Evolutionary conservation across 192 early-diverging fungal species (phyloP).

Genomic region (Gigaspora rosea): DNA sequence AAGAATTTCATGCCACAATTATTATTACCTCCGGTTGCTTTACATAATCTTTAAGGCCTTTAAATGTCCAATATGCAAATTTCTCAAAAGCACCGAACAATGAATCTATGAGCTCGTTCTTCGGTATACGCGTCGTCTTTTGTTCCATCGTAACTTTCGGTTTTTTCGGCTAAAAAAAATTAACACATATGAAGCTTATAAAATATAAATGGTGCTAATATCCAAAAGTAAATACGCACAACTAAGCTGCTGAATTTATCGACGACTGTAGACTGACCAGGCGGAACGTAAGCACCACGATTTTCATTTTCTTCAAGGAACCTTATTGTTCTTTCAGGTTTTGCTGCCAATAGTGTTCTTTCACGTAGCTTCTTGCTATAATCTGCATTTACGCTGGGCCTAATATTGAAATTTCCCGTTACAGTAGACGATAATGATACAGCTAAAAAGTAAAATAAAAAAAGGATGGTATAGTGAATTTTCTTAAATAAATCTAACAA

Average conservation of each 20-base stretch:
- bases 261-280: conserved; percentile 36
- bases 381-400: background rate
- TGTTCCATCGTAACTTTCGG: conserved; percentile 56
- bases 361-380: conserved; percentile 23
- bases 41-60: conserved; percentile 77
- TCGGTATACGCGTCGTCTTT: conserved; percentile 82
- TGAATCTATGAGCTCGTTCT: conserved; percentile 80
- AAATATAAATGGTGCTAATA: background rate
- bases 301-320: conserved; percentile 19
- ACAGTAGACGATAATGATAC: conserved; percentile 10
- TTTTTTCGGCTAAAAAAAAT: conserved; percentile 50
- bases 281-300: conserved; percentile 36
- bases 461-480: background rate
- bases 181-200: background rate
- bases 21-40: conserved; percentile 69
- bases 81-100: conserved; percentile 81
- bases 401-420: background rate
- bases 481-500: background rate
- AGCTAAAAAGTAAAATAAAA: background rate
- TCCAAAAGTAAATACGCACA: conserved; percentile 12
- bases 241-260: conserved; percentile 39
- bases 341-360: conserved; percentile 9
- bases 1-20: background rate
- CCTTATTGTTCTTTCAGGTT: conserved; percentile 19
- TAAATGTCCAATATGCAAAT: conserved; percentile 83